Evolutionary conservation across 148 eudicot species (phyloP).

Genomic region (Fagopyrum tataricum): DNA sequence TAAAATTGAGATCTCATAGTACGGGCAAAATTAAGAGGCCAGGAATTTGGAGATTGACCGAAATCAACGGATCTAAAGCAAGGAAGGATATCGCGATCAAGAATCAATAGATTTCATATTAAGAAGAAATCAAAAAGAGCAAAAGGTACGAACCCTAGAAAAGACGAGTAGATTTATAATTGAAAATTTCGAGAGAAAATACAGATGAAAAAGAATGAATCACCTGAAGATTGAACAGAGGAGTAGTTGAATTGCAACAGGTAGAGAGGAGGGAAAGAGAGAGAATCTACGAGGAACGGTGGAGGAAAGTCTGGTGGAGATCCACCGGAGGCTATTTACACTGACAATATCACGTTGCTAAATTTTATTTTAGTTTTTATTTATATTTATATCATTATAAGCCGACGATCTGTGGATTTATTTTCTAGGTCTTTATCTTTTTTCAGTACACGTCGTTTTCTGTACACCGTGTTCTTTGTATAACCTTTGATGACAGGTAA

Average conservation of each 20-base stretch:
- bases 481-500: too few species aligned
- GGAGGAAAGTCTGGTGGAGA: slow-evolving; percentile 9
- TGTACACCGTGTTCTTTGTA: neutral
- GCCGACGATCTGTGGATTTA: neutral
- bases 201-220: neutral
- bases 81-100: neutral
- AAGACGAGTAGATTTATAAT: neutral
- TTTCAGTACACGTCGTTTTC: neutral
- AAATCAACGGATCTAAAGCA: slow-evolving; percentile 4
- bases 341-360: neutral
- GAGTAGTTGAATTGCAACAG: slow-evolving; percentile 9
- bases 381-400: neutral
- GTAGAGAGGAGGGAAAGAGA: neutral
- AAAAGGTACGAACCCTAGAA: slow-evolving; percentile 1
- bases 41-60: neutral
- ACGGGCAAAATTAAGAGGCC: neutral
- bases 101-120: neutral
- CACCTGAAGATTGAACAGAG: slow-evolving; percentile 5
- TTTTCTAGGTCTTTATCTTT: neutral
- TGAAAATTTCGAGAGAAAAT: neutral
- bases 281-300: neutral
- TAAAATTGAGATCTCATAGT: neutral
- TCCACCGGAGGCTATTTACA: slow-evolving; percentile 1
- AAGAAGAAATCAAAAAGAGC: neutral
- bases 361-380: neutral